Conservation (phyloP, 257 asterid genomes). For the Solanum rostratum region DNA sequence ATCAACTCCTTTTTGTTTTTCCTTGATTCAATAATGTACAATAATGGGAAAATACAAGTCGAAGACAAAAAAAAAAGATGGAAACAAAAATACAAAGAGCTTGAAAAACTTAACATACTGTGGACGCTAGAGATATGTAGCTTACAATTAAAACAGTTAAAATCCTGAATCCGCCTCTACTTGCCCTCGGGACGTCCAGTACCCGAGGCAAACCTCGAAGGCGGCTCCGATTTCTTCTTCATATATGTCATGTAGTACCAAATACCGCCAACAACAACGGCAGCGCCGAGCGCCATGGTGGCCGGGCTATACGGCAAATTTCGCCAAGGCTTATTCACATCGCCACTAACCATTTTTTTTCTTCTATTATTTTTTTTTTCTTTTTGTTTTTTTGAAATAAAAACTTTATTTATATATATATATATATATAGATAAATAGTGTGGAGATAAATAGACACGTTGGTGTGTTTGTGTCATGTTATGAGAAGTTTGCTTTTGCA, state of each 20-base stretch:
- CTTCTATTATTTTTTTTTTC: background rate
- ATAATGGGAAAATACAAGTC: too few relatives aligned
- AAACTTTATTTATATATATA: too few relatives aligned
- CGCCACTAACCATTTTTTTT: background rate
- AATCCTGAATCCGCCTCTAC: background rate
- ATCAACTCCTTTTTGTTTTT: too few relatives aligned
- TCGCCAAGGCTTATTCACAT: conserved; percentile 11
- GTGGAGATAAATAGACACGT: background rate
- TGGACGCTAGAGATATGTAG: too few relatives aligned
- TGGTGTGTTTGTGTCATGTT: background rate
- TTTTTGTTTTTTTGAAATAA: too few relatives aligned
- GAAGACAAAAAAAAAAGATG: too few relatives aligned
- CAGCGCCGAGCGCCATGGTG: conserved; percentile 31
- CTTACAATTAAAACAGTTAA: background rate
- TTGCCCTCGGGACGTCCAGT: conserved; percentile 30
- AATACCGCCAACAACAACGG: conserved; percentile 22
- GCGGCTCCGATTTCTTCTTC: conserved; percentile 15
- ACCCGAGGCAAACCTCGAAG: conserved; percentile 13
- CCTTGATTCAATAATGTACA: too few relatives aligned
- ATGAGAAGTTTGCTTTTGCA: background rate
- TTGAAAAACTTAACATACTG: too few relatives aligned
- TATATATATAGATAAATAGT: too few relatives aligned
- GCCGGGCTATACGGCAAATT: conserved; percentile 32
- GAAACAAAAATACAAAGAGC: too few relatives aligned
- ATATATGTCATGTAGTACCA: conserved; percentile 29